Evolutionary conservation across 2,329 filamentous ascomycete genomes (phyloP).

Genomic region (Sporothrix pallida): DNA sequence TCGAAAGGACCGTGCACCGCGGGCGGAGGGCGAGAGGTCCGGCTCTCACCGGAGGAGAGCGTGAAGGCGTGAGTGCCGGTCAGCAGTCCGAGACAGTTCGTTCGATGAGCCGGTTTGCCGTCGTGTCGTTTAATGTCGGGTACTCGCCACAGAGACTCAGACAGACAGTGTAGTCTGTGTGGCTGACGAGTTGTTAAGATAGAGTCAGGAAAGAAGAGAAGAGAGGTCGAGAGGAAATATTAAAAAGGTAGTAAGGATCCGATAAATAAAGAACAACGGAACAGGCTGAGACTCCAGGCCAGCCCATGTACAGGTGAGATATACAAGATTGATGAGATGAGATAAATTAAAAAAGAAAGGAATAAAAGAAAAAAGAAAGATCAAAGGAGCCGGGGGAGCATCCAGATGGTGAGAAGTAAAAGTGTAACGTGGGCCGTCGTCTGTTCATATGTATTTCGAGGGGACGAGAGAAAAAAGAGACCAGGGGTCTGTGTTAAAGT

Average conservation of each 20-base stretch:
- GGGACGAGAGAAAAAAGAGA: neutral
- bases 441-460: conserved; percentile 16
- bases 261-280: neutral
- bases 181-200: neutral
- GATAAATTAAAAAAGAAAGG: neutral
- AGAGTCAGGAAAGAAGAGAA: neutral
- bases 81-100: neutral
- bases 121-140: neutral
- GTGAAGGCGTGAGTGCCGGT: too few relatives aligned
- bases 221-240: neutral
- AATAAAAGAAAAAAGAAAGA: neutral
- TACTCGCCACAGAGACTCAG: neutral
- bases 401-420: neutral
- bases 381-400: neutral
- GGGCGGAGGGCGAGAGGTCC: neutral
- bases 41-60: conserved; percentile 16
- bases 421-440: conserved; percentile 11
- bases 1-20: too few relatives aligned
- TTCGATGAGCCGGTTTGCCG: neutral
- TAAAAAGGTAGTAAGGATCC: neutral
- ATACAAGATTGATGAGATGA: neutral
- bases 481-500: conserved; percentile 4
- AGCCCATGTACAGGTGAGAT: neutral
- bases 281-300: conserved; percentile 24
- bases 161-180: too few relatives aligned